These are phyloP conservation scores for Thuja plicata DNA, from an alignment of 83 land plant species.

Conservation along the genomic window DNA sequence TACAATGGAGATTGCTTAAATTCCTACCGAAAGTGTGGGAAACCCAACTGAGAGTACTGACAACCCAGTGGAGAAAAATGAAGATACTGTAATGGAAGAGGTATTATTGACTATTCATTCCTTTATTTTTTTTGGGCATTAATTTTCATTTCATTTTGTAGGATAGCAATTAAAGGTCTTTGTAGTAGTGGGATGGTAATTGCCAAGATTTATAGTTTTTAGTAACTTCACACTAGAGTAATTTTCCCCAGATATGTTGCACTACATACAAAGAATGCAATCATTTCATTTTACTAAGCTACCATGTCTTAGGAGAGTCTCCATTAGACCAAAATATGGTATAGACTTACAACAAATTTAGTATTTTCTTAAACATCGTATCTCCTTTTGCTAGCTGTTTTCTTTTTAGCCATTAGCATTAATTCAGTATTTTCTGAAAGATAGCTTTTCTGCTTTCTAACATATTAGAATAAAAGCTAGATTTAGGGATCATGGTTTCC, in stretches of 20 bases:
- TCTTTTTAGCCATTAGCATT: no score
- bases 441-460: no score
- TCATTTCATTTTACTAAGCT: background rate
- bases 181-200: background rate
- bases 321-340: no score
- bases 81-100: slow-evolving; percentile 9
- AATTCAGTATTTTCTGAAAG: no score
- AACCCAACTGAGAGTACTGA: background rate
- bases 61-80: background rate
- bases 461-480: no score
- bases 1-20: background rate
- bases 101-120: background rate
- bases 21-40: background rate
- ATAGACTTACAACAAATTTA: no score
- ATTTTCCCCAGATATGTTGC: background rate
- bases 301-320: background rate
- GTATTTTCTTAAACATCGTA: no score
- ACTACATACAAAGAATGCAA: background rate
- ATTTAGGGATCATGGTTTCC: no score
- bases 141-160: background rate
- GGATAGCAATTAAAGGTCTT: background rate
- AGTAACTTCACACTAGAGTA: background rate
- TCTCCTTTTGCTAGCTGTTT: no score
- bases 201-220: background rate
- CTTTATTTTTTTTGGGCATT: background rate